Evolutionary conservation across 1,139 yeast genomes (phyloP).

Genomic region (Suhomyces kunorum): DNA sequence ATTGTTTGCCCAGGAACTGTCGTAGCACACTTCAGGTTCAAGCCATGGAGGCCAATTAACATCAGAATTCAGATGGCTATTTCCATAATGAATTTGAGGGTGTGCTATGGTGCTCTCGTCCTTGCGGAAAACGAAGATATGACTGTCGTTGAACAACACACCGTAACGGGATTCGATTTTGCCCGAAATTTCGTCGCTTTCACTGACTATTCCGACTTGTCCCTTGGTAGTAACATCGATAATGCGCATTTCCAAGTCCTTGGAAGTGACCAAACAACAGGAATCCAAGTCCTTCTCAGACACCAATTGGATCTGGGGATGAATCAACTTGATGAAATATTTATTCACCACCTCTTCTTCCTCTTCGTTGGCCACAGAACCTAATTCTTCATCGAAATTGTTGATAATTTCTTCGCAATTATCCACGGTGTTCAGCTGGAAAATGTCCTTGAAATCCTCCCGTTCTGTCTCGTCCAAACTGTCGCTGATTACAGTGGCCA

Average conservation of each 20-base stretch:
- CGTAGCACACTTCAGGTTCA: slow-evolving; percentile 72
- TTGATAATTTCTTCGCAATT: slow-evolving; percentile 37
- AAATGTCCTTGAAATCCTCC: slow-evolving; percentile 17
- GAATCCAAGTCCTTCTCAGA: slow-evolving; percentile 37
- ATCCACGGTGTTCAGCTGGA: slow-evolving; percentile 17
- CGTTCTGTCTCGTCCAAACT: slow-evolving; percentile 18
- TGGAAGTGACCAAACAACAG: slow-evolving; percentile 59
- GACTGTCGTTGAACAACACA: slow-evolving; percentile 65
- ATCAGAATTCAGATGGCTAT: slow-evolving; percentile 22
- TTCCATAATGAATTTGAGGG: slow-evolving; percentile 30
- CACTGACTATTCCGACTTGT: slow-evolving; percentile 46
- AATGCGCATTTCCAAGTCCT: slow-evolving; percentile 68
- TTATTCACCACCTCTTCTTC: slow-evolving; percentile 41
- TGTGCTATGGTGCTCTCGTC: slow-evolving; percentile 30
- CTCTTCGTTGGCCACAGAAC: slow-evolving; percentile 24
- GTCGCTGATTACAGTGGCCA: slow-evolving; percentile 39
- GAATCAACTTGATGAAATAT: slow-evolving; percentile 42
- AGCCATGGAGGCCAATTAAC: slow-evolving; percentile 83
- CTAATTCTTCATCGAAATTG: slow-evolving; percentile 35
- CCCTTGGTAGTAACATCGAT: slow-evolving; percentile 54
- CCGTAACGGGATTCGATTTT: slow-evolving; percentile 74
- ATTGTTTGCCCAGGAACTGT: slow-evolving; percentile 54
- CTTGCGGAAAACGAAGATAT: slow-evolving; percentile 62
- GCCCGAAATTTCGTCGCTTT: slow-evolving; percentile 40
- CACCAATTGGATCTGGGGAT: slow-evolving; percentile 47